Percentiles rank a stretch among this genome's conserved stretches.
Conservation (phyloP, 2,329 filamentous ascomycete genomes). For the Epichloe brachyelytri region DNA sequence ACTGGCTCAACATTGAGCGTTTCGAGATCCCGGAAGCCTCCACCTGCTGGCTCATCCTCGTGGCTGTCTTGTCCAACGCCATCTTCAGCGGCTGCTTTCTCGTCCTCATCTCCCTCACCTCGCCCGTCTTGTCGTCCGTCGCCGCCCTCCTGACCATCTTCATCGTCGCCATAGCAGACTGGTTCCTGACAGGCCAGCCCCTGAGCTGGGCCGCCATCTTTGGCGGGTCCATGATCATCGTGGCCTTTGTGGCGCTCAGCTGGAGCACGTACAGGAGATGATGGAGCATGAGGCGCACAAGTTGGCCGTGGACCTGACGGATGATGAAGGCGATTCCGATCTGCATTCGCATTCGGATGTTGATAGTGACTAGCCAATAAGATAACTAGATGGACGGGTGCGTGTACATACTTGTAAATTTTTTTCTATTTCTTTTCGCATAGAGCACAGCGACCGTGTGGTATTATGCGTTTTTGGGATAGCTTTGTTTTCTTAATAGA, state of each 20-base stretch:
- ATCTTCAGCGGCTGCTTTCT: constrained; percentile 88
- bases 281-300: constrained; percentile 62
- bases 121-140: constrained; percentile 82
- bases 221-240: constrained; percentile 78
- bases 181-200: constrained; percentile 66
- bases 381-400: no score
- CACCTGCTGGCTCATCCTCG: constrained; percentile 65
- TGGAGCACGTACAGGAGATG: constrained; percentile 95
- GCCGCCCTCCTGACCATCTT: constrained; percentile 93
- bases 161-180: constrained; percentile 85
- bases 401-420: no score
- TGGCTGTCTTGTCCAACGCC: constrained; percentile 78
- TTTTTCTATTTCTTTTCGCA: no score
- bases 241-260: constrained; percentile 73
- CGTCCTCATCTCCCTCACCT: constrained; percentile 83
- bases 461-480: no score
- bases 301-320: constrained; percentile 29
- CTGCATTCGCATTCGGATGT: constrained; percentile 4
- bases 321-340: constrained; percentile 35
- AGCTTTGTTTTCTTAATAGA: no score
- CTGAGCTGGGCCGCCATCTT: constrained; percentile 62
- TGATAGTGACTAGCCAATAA: background rate
- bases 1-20: constrained; percentile 62
- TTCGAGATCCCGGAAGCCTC: constrained; percentile 72
- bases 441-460: no score